Percentiles rank a stretch among this genome's conserved stretches.
phyloP scores from a whole-genome alignment of 352 stramenopile species.

The Phytophthora vignae region DNA sequence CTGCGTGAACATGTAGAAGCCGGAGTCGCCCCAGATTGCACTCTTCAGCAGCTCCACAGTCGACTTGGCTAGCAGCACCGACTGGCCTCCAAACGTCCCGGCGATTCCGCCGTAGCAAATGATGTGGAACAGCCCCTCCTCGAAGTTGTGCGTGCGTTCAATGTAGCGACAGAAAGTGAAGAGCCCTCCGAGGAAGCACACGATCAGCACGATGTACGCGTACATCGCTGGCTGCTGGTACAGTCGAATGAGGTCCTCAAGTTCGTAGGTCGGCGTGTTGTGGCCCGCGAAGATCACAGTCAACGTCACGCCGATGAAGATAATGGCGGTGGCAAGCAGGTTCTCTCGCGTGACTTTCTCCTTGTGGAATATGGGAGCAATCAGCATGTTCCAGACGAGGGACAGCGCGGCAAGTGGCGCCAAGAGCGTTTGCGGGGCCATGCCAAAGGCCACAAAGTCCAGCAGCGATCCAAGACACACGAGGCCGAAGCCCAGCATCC shows the following conservation, averaged over 20 bases:
- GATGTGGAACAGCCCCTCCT: slow-evolving; percentile 80
- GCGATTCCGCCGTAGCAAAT: slow-evolving; percentile 90
- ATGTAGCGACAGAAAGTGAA: slow-evolving; percentile 80
- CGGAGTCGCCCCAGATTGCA: slow-evolving; percentile 85
- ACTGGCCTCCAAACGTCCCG: slow-evolving; percentile 91
- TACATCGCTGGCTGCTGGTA: slow-evolving; percentile 88
- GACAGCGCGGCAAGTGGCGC: slow-evolving; percentile 89
- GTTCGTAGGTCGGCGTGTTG: slow-evolving; percentile 86
- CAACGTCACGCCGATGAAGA: slow-evolving; percentile 89
- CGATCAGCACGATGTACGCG: slow-evolving; percentile 80
- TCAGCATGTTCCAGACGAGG: slow-evolving; percentile 94
- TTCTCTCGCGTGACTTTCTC: slow-evolving; percentile 88
- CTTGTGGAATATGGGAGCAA: slow-evolving; percentile 91
- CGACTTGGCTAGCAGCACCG: slow-evolving; percentile 90
- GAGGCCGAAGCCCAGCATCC: slow-evolving; percentile 88
- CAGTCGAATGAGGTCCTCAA: slow-evolving; percentile 85
- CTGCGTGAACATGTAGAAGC: slow-evolving; percentile 80
- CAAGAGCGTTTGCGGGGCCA: slow-evolving; percentile 92
- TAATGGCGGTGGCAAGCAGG: slow-evolving; percentile 86
- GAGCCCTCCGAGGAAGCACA: slow-evolving; percentile 68
- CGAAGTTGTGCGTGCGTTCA: slow-evolving; percentile 71
- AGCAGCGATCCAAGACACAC: slow-evolving; percentile 86
- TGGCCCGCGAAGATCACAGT: slow-evolving; percentile 92
- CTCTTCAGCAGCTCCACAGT: slow-evolving; percentile 92
- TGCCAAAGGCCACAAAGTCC: slow-evolving; percentile 93